Conservation (phyloP, 495 filamentous ascomycete genomes). For the Aspergillus steynii region DNA sequence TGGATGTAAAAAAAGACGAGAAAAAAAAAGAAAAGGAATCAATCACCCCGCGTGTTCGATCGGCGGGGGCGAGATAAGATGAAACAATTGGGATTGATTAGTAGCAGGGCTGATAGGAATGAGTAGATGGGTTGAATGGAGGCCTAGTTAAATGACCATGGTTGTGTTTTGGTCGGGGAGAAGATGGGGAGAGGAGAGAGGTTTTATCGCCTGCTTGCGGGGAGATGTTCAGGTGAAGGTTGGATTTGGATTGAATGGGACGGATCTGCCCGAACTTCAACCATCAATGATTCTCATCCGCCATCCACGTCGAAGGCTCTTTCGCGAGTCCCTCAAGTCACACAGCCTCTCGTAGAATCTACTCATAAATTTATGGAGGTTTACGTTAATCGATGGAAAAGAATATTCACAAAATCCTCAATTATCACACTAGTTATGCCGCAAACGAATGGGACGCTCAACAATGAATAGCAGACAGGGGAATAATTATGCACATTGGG, state of each 20-base stretch:
- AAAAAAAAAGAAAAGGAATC: neutral
- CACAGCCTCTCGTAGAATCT: too few species aligned
- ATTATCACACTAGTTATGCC: conserved; percentile 27
- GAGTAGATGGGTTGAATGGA: neutral
- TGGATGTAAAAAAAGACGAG: too few species aligned
- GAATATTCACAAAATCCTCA: conserved; percentile 7
- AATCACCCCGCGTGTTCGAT: neutral
- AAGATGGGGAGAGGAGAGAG: neutral
- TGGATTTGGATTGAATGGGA: neutral
- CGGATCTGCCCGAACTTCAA: neutral
- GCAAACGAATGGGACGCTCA: conserved; percentile 19
- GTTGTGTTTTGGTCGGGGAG: neutral
- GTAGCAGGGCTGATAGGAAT: neutral
- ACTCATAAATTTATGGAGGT: too few species aligned
- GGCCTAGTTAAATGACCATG: neutral
- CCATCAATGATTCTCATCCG: too few species aligned
- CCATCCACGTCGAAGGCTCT: too few species aligned
- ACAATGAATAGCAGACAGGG: conserved; percentile 16
- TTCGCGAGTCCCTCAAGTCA: too few species aligned
- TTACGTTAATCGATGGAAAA: neutral
- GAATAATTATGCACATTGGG: conserved; percentile 23
- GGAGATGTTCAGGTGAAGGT: neutral
- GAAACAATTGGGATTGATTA: neutral
- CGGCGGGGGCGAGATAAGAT: neutral
- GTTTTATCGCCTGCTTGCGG: neutral